Conservation (phyloP, 371 early-diverging fungal genomes). For the Mucor ambiguus region DNA sequence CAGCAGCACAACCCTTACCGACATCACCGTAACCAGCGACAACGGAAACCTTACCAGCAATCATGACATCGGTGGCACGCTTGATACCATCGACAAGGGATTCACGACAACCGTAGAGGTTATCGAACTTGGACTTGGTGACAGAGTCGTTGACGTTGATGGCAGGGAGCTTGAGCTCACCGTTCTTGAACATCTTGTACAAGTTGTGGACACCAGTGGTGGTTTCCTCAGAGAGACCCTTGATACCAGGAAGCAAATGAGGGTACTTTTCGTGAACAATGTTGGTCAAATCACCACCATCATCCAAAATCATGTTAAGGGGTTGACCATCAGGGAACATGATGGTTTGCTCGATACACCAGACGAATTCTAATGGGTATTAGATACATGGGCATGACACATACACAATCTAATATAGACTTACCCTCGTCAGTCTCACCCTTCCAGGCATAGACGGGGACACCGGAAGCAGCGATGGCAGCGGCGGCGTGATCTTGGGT, state of each 20-base stretch:
- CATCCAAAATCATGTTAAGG: conserved; percentile 99
- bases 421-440: conserved; percentile 91
- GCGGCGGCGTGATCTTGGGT: conserved; percentile 98
- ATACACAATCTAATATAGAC: neutral
- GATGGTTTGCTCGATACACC: conserved; percentile 98
- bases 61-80: conserved; percentile 99
- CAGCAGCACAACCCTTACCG: conserved; percentile 99
- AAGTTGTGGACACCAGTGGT: conserved; percentile 99
- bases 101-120: conserved; percentile 99
- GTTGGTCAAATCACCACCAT: conserved; percentile 98
- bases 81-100: conserved; percentile 99
- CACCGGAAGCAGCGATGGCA: conserved; percentile 84
- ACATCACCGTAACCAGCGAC: conserved; percentile 99
- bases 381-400: neutral
- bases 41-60: conserved; percentile 98
- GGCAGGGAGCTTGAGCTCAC: conserved; percentile 95
- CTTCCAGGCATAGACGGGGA: conserved; percentile 94
- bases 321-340: conserved; percentile 94
- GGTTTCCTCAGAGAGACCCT: conserved; percentile 98
- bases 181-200: conserved; percentile 96
- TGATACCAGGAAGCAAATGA: conserved; percentile 75
- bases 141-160: conserved; percentile 99
- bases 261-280: conserved; percentile 97
- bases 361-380: conserved; percentile 86
- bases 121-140: conserved; percentile 99